Evolutionary conservation across 495 filamentous ascomycete species (phyloP), one percentile per base, ranked within the genome.

Genomic region (Melanomma pulvis-pyrius): DNA sequence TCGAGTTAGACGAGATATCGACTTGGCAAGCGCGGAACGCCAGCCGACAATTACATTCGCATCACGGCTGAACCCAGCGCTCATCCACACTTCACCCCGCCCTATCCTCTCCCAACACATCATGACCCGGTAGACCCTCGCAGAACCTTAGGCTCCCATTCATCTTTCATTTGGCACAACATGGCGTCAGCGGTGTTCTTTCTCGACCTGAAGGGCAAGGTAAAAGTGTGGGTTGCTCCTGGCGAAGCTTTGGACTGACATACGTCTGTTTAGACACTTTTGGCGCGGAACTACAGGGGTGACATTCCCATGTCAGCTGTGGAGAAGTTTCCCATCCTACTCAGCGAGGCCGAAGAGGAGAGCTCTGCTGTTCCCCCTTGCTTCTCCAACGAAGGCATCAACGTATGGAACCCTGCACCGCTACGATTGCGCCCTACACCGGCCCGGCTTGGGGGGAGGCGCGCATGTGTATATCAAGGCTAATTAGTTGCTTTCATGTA

Each of bases 151-250:
- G 28, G 25, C 34, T n/a, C 15, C 29, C 46, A 34, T 30, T 39
- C 22, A 41, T 28, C 44, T 49, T 19, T 54, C 30, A 1, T 30
- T 39, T 51, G 21, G n/a, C 26, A 25, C 60, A 83, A 74, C 74
- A 99, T 98, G 96, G 94, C 94, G 68, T 99, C 96, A 58, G 96
- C 96, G 47, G 76, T 99, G 75, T 99, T 99, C 84, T 99, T 99
- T 77, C 89, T 99, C 72, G 96, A 99, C 79, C 84, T 99, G 59
- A 99, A 99, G 90, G 96, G 96, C 89, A 99, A 99, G 89, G 92
- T 94, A 78, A 44, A 83, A 59, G 72, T 53, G 34, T 63, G 54
- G 22, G 54, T 22, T n/a, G 11, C 26, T 21, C 6, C 41, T 28
- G 48, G 19, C 52, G 53, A 34, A 30, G 49, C 48, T 54, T 22